These are phyloP conservation scores for Scheffersomyces parashehatae DNA, from an alignment of 1,139 yeast species.

Conservation along the genomic window DNA sequence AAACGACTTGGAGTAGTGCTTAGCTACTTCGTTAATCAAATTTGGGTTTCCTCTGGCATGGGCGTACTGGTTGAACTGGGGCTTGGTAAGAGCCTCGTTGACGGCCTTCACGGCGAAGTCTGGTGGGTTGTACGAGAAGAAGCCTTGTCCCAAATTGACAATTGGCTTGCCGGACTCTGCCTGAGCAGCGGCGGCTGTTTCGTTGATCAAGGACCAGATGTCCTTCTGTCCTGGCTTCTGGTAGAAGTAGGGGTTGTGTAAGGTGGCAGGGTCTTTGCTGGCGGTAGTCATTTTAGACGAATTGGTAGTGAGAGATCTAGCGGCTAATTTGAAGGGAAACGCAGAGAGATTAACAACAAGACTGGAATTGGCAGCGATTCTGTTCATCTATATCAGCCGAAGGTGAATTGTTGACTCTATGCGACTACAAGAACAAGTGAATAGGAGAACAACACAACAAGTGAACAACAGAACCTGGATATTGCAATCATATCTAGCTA, in stretches of 20 bases:
- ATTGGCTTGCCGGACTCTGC: slow-evolving; percentile 66
- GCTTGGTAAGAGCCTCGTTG: slow-evolving; percentile 66
- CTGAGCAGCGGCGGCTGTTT: slow-evolving; percentile 85
- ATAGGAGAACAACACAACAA: too few relatives aligned
- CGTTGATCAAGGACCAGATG: slow-evolving; percentile 93
- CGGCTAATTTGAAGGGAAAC: too few relatives aligned
- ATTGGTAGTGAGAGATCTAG: too few relatives aligned
- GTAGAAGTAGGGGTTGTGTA: slow-evolving; percentile 63
- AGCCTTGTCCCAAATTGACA: slow-evolving; percentile 93
- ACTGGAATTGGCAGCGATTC: too few relatives aligned
- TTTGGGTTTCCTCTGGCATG: slow-evolving; percentile 86
- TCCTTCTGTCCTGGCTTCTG: slow-evolving; percentile 67
- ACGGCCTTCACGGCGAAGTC: slow-evolving; percentile 84
- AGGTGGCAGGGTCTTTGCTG: slow-evolving; percentile 9
- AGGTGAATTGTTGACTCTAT: too few relatives aligned
- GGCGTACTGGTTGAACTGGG: slow-evolving; percentile 86
- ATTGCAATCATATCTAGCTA: too few relatives aligned
- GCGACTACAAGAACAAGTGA: too few relatives aligned
- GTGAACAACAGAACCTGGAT: too few relatives aligned
- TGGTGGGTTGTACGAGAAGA: slow-evolving; percentile 94
- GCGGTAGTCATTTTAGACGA: too few relatives aligned
- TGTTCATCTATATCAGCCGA: too few relatives aligned
- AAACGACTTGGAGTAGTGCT: slow-evolving; percentile 68
- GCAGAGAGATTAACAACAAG: too few relatives aligned
- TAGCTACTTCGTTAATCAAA: slow-evolving; percentile 66